phyloP scores from a whole-genome alignment of 495 filamentous ascomycete genomes.

The Talaromyces wortmannii region DNA sequence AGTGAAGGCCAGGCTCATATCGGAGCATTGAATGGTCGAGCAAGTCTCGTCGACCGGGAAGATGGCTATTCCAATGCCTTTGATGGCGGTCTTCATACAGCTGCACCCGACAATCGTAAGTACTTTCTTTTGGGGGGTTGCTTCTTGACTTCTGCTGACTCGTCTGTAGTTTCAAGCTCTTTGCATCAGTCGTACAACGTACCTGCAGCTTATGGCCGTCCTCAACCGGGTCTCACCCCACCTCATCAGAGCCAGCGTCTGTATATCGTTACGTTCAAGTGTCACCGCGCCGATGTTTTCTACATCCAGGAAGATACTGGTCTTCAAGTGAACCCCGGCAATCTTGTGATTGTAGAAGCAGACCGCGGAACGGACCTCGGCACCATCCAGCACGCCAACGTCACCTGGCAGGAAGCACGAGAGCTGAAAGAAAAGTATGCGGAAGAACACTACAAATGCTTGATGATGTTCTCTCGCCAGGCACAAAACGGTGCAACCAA shows the following conservation, averaged over 20 bases:
- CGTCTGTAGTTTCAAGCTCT: constrained; percentile 25
- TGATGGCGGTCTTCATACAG: constrained; percentile 22
- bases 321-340: constrained; percentile 79
- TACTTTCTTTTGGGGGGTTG: constrained; percentile 10
- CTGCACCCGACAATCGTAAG: constrained; percentile 37
- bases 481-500: constrained; percentile 56
- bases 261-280: constrained; percentile 94
- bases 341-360: constrained; percentile 94
- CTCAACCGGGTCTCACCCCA: constrained; percentile 57
- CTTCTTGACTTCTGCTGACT: constrained; percentile 11
- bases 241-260: constrained; percentile 75
- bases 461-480: constrained; percentile 91
- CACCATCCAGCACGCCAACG: constrained; percentile 78
- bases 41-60: constrained; percentile 27
- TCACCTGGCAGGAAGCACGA: constrained; percentile 77
- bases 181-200: constrained; percentile 50
- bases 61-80: constrained; percentile 28
- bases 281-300: constrained; percentile 87
- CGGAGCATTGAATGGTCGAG: constrained; percentile 15
- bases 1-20: constrained; percentile 38
- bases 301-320: constrained; percentile 95
- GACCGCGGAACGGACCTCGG: constrained; percentile 94
- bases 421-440: constrained; percentile 82
- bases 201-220: constrained; percentile 39
- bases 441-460: constrained; percentile 90